These are phyloP conservation scores for Cladophialophora immunda DNA, from an alignment of 2,329 filamentous ascomycete genomes.

Conservation along the genomic window DNA sequence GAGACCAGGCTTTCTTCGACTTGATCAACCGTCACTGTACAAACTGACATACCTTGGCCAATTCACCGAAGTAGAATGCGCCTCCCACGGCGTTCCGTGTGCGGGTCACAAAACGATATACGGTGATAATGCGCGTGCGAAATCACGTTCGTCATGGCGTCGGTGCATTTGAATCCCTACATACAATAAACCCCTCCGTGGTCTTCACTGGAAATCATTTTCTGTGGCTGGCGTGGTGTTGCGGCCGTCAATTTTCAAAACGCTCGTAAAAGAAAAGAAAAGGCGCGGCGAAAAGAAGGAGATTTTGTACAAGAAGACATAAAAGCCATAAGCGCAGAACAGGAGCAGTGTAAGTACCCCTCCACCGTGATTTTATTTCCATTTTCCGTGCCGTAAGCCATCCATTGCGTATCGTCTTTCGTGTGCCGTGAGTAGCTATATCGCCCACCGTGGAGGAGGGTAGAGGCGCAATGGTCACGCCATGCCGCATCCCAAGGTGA, in stretches of 20 bases:
- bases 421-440: not conserved
- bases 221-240: not conserved
- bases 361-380: not conserved
- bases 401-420: not conserved
- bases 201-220: not conserved
- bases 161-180: too few relatives aligned
- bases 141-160: too few relatives aligned
- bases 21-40: too few relatives aligned
- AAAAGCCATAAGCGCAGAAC: not conserved
- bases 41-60: too few relatives aligned
- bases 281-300: not conserved
- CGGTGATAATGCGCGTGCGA: too few relatives aligned
- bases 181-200: not conserved
- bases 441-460: not conserved
- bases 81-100: too few relatives aligned
- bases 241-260: not conserved
- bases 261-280: not conserved
- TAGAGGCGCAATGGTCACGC: not conserved
- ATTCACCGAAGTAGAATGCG: too few relatives aligned
- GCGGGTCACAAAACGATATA: too few relatives aligned
- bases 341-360: not conserved
- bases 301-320: slow-evolving; percentile 7
- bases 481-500: not conserved
- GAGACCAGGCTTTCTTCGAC: too few relatives aligned
- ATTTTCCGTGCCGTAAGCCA: not conserved